Evolutionary conservation across 345 rosid genomes (phyloP), one percentile per base, ranked within the genome.

Genomic region (Linum tenue): DNA sequence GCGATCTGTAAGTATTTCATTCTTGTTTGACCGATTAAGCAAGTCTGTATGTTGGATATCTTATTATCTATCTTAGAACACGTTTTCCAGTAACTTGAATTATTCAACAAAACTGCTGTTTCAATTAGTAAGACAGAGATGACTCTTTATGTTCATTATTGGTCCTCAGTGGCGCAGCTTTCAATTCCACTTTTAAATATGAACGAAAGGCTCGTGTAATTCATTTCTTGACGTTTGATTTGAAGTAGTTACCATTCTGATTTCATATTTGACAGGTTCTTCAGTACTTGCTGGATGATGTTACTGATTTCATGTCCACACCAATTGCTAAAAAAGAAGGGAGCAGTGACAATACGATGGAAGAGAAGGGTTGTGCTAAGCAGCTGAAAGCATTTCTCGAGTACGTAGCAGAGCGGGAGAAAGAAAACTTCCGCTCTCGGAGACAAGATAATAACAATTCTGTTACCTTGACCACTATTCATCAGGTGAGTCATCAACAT

Each of bases 401-500:
- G 70, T 83, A 75, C 66, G 73, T 86, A 69, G 66, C 81, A 11
- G 86, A 85, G 71, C 80, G 97, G 3, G 97, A 90, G 70, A 83
- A 72, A 70, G 91, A 74, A 79, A 87, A 90, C 72, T 90, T 92
- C 51, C 84, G 72, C 50, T 78, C 82, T 75, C 80, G 91, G 72
- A 85, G 85, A 74, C 83, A 72, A 59, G 84, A 92, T 53, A 89
- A 92, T 72, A 71, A 81, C 67, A 86, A 88, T 74, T 89, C 98
- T 60, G 87, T 92, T 55, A 86, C 96, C 64, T 74, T 92, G 79
- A 92, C 96, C 69, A 92, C 98, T 72, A 92, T 92, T 76, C 98
- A 90, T 85, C 97, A 92, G 94, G 98, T 90, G 51, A 55, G 63
- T 70, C 39, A 69, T 69, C 37, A 36, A 40, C 39, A 60, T 40